Base-by-base conservation (phyloP, 495 filamentous ascomycete species). In the Hypoxylon fuscum region DNA sequence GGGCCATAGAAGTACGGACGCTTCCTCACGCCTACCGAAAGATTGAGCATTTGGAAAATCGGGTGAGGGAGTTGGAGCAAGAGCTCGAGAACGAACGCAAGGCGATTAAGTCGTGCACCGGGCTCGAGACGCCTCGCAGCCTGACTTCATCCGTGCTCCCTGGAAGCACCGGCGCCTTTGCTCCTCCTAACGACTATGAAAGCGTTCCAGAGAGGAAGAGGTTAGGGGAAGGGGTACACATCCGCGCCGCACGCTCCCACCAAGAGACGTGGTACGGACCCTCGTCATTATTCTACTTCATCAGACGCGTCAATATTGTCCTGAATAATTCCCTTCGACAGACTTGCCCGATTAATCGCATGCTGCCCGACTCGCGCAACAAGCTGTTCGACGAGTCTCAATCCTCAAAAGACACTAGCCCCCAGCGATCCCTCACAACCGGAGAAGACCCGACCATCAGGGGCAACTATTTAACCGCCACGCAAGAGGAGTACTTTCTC, bases 401-500 rank as follows among this genome's bases (percentile, higher is more conserved):
- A 47, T 21, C 59, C 2, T 5, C 32, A 6, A 54, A 35, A 12
- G 61, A 43, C 2, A 42, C 57, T 8, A 21, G 21, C 11, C 42
- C 14, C 32, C 54, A 15, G 17, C 12, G 47, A 2, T 17, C 35
- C 18, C 17, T 29, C 32, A 5, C 42, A 18, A 11, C 25, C 0
- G 31, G 34, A 9, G 46, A 29, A 22, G 48, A 54, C 5, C 22
- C 18, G 7, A 27, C 21, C 12, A 49, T 35, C 12, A 27, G 21
- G 6, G 55, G 48, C 1, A 48, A 48, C 11, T 64, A 49, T 18
- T 44, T 64, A 23, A 64, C 61, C 14, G 54, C 61, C 6, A 64
- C 64, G 0, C 79, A 81, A 53, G 81, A 84, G 55, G 73, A 80
- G n/a, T 76, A 71, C 25, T 76, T 81, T 37, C 48, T 83, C 1